phyloP scores from a whole-genome alignment of 2,329 filamentous ascomycete species.

The Albophoma yamanashiensis region DNA sequence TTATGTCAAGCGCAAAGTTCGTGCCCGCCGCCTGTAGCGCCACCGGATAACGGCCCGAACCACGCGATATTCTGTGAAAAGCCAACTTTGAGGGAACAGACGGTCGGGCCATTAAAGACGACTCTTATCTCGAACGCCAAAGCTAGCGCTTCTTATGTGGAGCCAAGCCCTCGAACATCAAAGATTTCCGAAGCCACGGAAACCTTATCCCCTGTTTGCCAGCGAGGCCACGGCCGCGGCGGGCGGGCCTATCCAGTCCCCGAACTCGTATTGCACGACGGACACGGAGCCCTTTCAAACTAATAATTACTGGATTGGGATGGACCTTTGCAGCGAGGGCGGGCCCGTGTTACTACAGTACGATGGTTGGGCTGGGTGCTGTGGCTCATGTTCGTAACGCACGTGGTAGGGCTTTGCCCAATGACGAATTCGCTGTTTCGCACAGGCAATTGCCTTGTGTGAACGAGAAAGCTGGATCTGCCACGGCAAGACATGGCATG shows the following conservation, averaged over 20 bases:
- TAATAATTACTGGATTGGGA: not conserved
- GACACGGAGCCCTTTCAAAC: not conserved
- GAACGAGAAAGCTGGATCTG: too few species aligned
- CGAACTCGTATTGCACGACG: not conserved
- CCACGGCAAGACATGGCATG: too few species aligned
- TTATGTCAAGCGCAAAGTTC: too few species aligned
- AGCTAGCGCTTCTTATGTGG: not conserved
- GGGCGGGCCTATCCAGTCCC: not conserved
- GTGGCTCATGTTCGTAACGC: not conserved
- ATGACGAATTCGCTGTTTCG: not conserved
- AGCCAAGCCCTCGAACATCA: not conserved
- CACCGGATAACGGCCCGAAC: too few species aligned
- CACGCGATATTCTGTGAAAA: not conserved
- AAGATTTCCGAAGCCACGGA: not conserved
- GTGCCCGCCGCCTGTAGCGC: too few species aligned
- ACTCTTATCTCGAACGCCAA: not conserved
- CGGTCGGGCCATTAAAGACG: not conserved
- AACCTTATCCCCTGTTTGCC: not conserved
- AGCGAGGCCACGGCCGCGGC: too few species aligned
- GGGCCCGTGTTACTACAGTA: not conserved
- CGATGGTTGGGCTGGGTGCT: not conserved
- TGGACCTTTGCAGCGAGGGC: not conserved
- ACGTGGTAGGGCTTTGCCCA: not conserved
- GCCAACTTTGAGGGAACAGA: not conserved
- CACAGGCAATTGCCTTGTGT: not conserved